Evolutionary conservation across 2,329 filamentous ascomycete genomes (phyloP), one percentile per base, ranked within the genome.

Genomic region (Ophiostoma angusticollis): DNA sequence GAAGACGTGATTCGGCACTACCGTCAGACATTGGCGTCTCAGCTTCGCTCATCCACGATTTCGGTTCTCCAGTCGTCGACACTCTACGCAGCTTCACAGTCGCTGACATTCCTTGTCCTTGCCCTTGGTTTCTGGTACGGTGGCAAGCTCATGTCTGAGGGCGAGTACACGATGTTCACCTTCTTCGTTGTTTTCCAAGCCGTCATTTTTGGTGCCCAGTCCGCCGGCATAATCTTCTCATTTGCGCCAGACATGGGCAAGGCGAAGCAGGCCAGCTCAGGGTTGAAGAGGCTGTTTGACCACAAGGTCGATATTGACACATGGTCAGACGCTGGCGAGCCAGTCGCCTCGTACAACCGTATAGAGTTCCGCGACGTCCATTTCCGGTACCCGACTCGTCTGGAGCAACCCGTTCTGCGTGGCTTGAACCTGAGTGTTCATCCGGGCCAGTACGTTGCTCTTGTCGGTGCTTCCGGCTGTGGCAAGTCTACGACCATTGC

Each of bases 401-500:
- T 84, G 0, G 85, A 94, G 49, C 84, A 93, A 50, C 84, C 85
- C n/a, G 85, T 96, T 0, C 75, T 96, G 3, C 80, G 84, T 21
- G 89, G 87, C 0, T 67, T 95, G 9, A 79, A 89, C 57, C 67
- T 89, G 6, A 65, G 63, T 12, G 73, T 89, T 30, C 73, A 77
- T 21, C 82, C 83, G 0, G 84, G 84, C 4, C 82, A 89, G 54
- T 91, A 89, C 50, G 72, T 89, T 7, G 91, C 89, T 0, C 72
- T 96, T 3, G 91, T 96, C 8, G 91, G 91, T n/a, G 81, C 89
- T 0, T 91, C 82, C 32, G 89, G 91, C 3, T 94, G 87, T 53
- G 91, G 91, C 42, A 96, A 98, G 65, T 85, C 78, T 35, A 96
- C 91, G 0, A 93, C 87, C 0, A 93, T 96, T 54, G 82, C 84